These are phyloP conservation scores for Carex arenaria DNA, from an alignment of 202 grass and related monocot species.

Conservation along the genomic window DNA sequence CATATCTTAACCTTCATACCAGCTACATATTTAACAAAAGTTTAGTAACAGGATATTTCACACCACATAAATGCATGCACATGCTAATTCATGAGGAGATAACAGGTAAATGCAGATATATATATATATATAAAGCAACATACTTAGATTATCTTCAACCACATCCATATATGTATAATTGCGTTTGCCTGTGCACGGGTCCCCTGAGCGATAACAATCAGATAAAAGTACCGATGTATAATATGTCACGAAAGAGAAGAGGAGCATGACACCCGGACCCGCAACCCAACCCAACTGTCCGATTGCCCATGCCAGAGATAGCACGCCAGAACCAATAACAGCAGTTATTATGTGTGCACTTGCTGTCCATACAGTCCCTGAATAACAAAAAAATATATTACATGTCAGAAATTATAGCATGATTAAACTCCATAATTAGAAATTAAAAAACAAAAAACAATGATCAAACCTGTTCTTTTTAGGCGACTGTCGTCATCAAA, in stretches of 20 bases:
- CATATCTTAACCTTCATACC: slow-evolving; percentile 40
- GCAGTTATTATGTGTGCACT: slow-evolving; percentile 63
- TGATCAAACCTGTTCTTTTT: slow-evolving; percentile 17
- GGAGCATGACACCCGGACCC: slow-evolving; percentile 38
- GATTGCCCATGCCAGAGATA: slow-evolving; percentile 56
- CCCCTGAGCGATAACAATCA: slow-evolving; percentile 52
- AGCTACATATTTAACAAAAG: not conserved
- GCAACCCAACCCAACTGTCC: slow-evolving; percentile 57
- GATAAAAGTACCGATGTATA: slow-evolving; percentile 48
- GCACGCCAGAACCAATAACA: slow-evolving; percentile 56
- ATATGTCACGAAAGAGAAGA: slow-evolving; percentile 46
- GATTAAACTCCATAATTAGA: not conserved
- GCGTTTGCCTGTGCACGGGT: slow-evolving; percentile 31
- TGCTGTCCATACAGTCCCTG: slow-evolving; percentile 46
- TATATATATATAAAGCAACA: not conserved
- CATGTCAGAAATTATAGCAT: not conserved
- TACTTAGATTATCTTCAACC: slow-evolving; percentile 45
- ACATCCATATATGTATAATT: slow-evolving; percentile 76
- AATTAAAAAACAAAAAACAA: not conserved
- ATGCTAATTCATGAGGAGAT: not conserved
- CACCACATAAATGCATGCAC: not conserved
- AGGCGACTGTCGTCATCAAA: slow-evolving; percentile 32
- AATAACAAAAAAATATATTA: not conserved
- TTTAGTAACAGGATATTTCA: not conserved
- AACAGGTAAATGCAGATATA: not conserved